Conservation (phyloP, 495 filamentous ascomycete genomes). For the Mytilinidion resinicola region DNA sequence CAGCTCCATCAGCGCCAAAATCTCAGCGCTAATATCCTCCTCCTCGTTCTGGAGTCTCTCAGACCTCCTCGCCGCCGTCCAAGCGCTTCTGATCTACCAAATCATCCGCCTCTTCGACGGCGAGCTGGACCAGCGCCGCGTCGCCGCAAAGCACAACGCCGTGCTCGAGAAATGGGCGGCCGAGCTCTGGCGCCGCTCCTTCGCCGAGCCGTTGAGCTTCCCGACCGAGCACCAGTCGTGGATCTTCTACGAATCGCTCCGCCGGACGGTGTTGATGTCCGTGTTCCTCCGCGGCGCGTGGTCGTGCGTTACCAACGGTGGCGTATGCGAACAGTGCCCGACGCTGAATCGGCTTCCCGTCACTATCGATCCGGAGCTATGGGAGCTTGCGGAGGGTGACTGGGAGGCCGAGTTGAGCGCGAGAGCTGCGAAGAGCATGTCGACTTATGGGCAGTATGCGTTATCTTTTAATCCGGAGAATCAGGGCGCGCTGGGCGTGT, state of each 20-base stretch:
- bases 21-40: not conserved
- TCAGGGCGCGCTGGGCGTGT: not conserved
- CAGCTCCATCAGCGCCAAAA: conserved; percentile 10
- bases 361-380: conserved; percentile 2
- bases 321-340: conserved; percentile 11
- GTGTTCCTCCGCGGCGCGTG: conserved; percentile 16
- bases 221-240: not conserved
- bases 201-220: conserved; percentile 8
- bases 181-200: conserved; percentile 17
- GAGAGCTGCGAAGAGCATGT: not conserved
- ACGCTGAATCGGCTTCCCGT: conserved; percentile 9
- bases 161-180: conserved; percentile 17
- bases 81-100: conserved; percentile 24
- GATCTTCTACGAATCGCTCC: conserved; percentile 22
- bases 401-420: not conserved
- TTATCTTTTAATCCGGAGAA: not conserved
- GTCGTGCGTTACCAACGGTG: conserved; percentile 1
- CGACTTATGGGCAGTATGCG: conserved; percentile 12
- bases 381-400: conserved; percentile 1
- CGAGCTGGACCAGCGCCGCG: not conserved
- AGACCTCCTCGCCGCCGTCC: conserved; percentile 21
- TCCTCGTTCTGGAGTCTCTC: conserved; percentile 3
- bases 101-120: conserved; percentile 22
- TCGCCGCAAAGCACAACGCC: conserved; percentile 6
- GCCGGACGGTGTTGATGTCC: conserved; percentile 19